A percentile compares a stretch with the other conserved stretches of the same genome.
phyloP scores from a whole-genome alignment of 257 asterid species.

The Capsicum rhomboideum region DNA sequence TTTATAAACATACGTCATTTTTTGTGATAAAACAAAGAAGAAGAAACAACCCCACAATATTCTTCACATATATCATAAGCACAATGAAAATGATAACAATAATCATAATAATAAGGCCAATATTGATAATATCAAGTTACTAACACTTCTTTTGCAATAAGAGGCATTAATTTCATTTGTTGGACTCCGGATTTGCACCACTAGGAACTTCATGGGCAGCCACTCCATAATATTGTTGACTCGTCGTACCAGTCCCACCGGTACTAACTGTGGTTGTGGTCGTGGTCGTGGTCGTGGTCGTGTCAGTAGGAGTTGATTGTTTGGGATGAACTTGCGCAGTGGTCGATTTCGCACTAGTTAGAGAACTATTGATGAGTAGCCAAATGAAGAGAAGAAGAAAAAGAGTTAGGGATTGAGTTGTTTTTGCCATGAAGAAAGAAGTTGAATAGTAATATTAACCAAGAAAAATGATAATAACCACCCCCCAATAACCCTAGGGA shows the following conservation, averaged over 20 bases:
- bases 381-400: conserved; percentile 10
- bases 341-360: not conserved
- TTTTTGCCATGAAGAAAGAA: conserved; percentile 63
- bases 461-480: conserved; percentile 37
- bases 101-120: not conserved
- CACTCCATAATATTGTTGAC: conserved; percentile 26
- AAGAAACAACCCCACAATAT: not conserved
- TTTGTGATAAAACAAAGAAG: not conserved
- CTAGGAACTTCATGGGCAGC: conserved; percentile 86
- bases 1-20: not conserved
- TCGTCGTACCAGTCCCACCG: not conserved
- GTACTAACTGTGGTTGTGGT: not conserved
- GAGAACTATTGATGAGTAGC: conserved; percentile 11
- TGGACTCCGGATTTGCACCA: conserved; percentile 85
- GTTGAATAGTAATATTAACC: not conserved
- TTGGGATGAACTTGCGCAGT: conserved; percentile 14
- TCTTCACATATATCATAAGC: not conserved
- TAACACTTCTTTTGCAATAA: not conserved
- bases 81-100: not conserved
- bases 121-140: not conserved
- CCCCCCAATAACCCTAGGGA: conserved; percentile 55
- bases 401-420: conserved; percentile 9
- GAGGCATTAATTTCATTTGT: conserved; percentile 15
- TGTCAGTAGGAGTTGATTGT: not conserved
- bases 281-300: not conserved